Evolutionary conservation across 352 stramenopile species (phyloP).

Genomic region (Pythium biforme): DNA sequence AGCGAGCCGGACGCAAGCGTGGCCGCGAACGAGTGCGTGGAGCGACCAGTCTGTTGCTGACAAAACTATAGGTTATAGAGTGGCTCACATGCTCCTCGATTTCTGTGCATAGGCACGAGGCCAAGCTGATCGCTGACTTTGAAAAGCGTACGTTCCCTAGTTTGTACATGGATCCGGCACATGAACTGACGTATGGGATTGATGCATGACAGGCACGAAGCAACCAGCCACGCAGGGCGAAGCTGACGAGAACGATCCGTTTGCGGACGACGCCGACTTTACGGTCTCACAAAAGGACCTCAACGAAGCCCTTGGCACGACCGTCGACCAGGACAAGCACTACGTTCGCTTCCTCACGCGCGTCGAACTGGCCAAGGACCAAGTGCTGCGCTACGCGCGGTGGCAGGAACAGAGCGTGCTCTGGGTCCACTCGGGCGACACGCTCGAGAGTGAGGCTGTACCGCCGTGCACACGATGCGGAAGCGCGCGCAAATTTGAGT

Average conservation of each 20-base stretch:
- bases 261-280: constrained; percentile 72
- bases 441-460: constrained; percentile 35
- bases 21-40: constrained; percentile 57
- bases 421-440: constrained; percentile 82
- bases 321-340: constrained; percentile 62
- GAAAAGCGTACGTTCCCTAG: constrained; percentile 44
- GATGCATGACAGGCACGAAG: constrained; percentile 3
- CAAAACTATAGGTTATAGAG: not conserved
- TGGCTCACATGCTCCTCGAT: not conserved
- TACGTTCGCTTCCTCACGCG: constrained; percentile 84
- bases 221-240: constrained; percentile 3
- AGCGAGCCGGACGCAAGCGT: constrained; percentile 61
- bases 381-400: constrained; percentile 88
- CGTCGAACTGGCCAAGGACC: constrained; percentile 78
- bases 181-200: not conserved
- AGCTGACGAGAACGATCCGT: constrained; percentile 41
- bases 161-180: not conserved
- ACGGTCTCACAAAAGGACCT: constrained; percentile 76
- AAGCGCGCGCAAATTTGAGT: constrained; percentile 89
- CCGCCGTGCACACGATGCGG: constrained; percentile 84
- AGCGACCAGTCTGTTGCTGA: not conserved
- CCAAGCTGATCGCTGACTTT: constrained; percentile 71
- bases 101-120: constrained; percentile 41
- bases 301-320: constrained; percentile 64
- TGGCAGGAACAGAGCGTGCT: constrained; percentile 86